phyloP scores from a whole-genome alignment of 768 basidiomycete genomes.

The Boletus reticuloceps region DNA sequence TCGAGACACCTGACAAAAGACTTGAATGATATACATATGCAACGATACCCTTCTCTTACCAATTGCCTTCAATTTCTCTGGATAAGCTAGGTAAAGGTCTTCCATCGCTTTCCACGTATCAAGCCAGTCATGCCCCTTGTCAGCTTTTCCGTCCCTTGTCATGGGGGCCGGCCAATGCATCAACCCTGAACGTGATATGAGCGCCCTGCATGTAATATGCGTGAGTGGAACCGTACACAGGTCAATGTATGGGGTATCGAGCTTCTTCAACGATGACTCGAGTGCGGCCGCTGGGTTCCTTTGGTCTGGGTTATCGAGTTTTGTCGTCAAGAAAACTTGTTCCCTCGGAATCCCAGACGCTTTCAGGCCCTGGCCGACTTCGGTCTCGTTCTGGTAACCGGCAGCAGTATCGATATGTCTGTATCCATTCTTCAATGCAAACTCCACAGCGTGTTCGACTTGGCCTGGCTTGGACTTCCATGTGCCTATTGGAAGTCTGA shows the following conservation, averaged over 20 bases:
- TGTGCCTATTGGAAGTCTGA: constrained; percentile 45
- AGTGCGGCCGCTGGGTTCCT: constrained; percentile 58
- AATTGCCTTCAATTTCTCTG: constrained; percentile 75
- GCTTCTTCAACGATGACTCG: constrained; percentile 60
- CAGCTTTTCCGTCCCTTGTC: constrained; percentile 51
- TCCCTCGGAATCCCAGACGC: constrained; percentile 68
- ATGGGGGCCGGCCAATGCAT: constrained; percentile 86
- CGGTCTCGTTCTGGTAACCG: constrained; percentile 70
- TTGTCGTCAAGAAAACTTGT: constrained; percentile 80
- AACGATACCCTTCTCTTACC: constrained; percentile 36
- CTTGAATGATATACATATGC: background rate
- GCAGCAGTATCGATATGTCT: constrained; percentile 69
- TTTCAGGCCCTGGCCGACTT: constrained; percentile 79
- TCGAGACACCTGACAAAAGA: constrained; percentile 52
- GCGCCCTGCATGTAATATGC: background rate
- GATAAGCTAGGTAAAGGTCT: constrained; percentile 57
- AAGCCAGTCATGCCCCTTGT: constrained; percentile 58
- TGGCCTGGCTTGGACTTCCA: constrained; percentile 73
- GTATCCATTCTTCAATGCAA: constrained; percentile 74
- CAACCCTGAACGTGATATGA: constrained; percentile 45
- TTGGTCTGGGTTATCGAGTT: constrained; percentile 66
- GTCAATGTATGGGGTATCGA: constrained; percentile 77
- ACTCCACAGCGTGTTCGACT: constrained; percentile 72
- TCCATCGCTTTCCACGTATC: constrained; percentile 84
- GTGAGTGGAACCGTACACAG: constrained; percentile 48